A percentile compares a stretch with the other conserved stretches of the same genome.
phyloP scores from a whole-genome alignment of 2,329 filamentous ascomycete genomes.

The Ceratocystis destructans region DNA sequence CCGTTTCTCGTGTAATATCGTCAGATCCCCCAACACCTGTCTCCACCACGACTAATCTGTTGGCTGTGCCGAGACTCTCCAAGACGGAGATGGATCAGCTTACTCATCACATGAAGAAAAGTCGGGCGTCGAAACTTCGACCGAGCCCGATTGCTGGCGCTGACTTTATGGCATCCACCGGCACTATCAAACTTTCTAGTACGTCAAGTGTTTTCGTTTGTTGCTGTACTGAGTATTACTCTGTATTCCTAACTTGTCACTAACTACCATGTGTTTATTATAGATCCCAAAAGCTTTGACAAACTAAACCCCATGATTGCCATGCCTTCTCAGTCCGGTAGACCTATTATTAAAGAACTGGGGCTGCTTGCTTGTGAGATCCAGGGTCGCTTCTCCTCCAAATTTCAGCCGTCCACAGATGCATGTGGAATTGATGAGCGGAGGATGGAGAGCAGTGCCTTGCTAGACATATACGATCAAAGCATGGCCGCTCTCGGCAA shows the following conservation, averaged over 20 bases:
- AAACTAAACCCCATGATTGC: conserved; percentile 33
- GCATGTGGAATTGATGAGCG: conserved; percentile 32
- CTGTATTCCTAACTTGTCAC: background rate
- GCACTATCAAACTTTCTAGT: conserved; percentile 30
- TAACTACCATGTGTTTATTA: background rate
- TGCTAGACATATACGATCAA: conserved; percentile 31
- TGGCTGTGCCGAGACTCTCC: conserved; percentile 20
- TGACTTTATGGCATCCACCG: conserved; percentile 28
- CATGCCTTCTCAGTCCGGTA: conserved; percentile 29
- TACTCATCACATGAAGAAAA: conserved; percentile 29
- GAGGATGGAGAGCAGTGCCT: conserved; percentile 28
- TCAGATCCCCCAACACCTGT: background rate
- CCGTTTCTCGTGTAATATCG: conserved; percentile 19
- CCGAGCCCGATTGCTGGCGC: conserved; percentile 30
- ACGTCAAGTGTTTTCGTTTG: conserved; percentile 12
- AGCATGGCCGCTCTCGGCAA: conserved; percentile 32
- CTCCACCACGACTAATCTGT: conserved; percentile 26
- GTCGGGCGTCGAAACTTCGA: conserved; percentile 28
- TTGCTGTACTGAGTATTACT: background rate
- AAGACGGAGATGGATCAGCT: conserved; percentile 24
- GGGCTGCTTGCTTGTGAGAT: conserved; percentile 32
- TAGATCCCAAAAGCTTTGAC: conserved; percentile 33
- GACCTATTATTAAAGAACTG: conserved; percentile 29
- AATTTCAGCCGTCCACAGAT: conserved; percentile 30
- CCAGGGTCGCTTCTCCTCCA: conserved; percentile 31